phyloP scores from a whole-genome alignment of 140 eudicot genomes.

The Bidens hawaiensis region DNA sequence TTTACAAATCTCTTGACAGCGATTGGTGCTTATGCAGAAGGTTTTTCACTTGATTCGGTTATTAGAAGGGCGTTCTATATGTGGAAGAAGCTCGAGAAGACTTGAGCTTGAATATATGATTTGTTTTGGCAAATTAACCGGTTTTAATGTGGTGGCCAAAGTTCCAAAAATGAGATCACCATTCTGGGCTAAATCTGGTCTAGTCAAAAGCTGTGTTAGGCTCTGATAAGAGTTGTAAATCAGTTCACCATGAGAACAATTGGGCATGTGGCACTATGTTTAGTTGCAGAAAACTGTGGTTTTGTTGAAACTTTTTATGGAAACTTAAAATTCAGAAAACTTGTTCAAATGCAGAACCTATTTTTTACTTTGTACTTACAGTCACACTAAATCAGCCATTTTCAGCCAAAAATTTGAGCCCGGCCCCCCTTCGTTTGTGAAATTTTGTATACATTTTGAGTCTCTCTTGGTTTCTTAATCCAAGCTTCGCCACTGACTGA shows the following conservation, averaged over 20 bases:
- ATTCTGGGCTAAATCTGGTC: background rate
- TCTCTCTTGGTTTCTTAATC: no score
- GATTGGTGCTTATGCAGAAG: constrained; percentile 96
- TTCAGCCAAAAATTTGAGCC: no score
- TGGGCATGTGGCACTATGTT: background rate
- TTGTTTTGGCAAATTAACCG: constrained; percentile 13
- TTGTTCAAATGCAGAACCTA: background rate
- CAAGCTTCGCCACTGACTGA: no score
- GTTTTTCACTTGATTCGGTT: constrained; percentile 85
- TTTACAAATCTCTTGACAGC: constrained; percentile 83
- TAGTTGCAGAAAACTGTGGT: background rate
- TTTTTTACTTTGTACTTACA: background rate
- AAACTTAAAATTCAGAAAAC: no score
- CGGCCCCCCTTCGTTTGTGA: no score
- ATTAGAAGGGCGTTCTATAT: constrained; percentile 69
- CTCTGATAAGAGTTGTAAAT: background rate
- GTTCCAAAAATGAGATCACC: background rate
- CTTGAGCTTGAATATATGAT: background rate
- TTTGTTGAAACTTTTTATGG: background rate
- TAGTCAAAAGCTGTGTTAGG: no score
- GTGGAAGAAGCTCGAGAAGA: constrained; percentile 82
- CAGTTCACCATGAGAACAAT: background rate
- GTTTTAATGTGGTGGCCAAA: background rate
- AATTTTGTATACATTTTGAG: no score
- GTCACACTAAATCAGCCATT: no score